Percentiles rank a stretch among this genome's conserved stretches.
Evolutionary conservation across 768 basidiomycete genomes (phyloP).

Genomic region (Coprinopsis cinerea): DNA sequence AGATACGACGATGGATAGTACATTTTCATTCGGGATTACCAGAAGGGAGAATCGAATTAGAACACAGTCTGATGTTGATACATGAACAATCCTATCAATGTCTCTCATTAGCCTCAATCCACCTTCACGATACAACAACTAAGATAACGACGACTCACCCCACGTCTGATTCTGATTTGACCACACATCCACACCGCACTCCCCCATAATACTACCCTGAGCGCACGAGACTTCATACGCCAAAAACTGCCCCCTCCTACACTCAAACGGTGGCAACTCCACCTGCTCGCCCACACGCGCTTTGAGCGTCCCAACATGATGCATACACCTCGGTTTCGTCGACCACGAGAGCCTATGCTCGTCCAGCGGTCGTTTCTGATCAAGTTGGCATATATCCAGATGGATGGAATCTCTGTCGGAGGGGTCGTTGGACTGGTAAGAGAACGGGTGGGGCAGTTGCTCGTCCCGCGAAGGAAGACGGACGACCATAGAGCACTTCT

Average conservation of each 20-base stretch:
- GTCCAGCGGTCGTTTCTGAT: conserved; percentile 19
- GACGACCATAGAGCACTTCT: conserved; percentile 20
- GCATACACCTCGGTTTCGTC: conserved; percentile 17
- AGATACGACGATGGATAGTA: too few species aligned
- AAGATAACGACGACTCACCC: conserved; percentile 16
- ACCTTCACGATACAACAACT: not conserved
- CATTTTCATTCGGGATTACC: too few species aligned
- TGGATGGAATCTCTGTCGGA: conserved; percentile 15
- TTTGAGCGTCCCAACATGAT: conserved; percentile 14
- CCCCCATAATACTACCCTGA: conserved; percentile 12
- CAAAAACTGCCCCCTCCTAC: conserved; percentile 22
- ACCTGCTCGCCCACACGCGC: conserved; percentile 22
- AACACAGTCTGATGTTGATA: conserved; percentile 22
- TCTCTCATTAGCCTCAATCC: conserved; percentile 1
- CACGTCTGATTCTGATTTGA: conserved; percentile 25
- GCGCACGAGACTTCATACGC: conserved; percentile 23
- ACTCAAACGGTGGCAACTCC: conserved; percentile 17
- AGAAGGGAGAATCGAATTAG: too few species aligned
- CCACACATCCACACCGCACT: conserved; percentile 24
- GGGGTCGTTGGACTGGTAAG: conserved; percentile 14
- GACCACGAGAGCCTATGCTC: conserved; percentile 18
- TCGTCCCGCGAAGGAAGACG: conserved; percentile 20
- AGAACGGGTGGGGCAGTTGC: conserved; percentile 19
- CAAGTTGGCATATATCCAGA: conserved; percentile 21
- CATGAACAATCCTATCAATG: conserved; percentile 19